Evolutionary conservation across 2,329 filamentous ascomycete genomes (phyloP).

Genomic region (Fusarium illudens): DNA sequence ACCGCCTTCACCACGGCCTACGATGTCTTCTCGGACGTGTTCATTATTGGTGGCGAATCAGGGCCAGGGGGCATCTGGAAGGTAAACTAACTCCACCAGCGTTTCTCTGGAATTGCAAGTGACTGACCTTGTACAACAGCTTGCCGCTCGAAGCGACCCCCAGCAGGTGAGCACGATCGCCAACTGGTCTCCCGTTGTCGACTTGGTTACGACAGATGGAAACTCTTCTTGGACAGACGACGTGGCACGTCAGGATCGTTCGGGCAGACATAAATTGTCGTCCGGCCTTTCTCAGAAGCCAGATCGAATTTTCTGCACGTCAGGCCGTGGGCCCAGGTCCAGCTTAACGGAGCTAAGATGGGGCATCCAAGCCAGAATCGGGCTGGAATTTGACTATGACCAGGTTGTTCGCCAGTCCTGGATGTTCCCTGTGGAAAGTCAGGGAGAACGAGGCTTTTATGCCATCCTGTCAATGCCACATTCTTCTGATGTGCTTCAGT

Average conservation of each 20-base stretch:
- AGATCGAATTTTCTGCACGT: constrained; percentile 72
- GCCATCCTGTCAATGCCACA: constrained; percentile 61
- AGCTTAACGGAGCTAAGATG: constrained; percentile 73
- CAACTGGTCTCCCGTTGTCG: constrained; percentile 70
- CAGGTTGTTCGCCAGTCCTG: constrained; percentile 62
- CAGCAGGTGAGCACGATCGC: constrained; percentile 60
- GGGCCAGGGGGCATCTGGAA: constrained; percentile 81
- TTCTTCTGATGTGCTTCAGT: constrained; percentile 56
- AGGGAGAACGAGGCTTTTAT: constrained; percentile 36
- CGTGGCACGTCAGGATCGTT: neutral
- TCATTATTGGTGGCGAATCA: constrained; percentile 80
- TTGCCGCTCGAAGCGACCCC: constrained; percentile 63
- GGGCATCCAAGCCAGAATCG: constrained; percentile 75
- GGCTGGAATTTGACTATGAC: constrained; percentile 62
- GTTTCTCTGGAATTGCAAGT: neutral
- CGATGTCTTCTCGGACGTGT: constrained; percentile 74
- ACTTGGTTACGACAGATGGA: constrained; percentile 59
- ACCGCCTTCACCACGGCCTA: constrained; percentile 82
- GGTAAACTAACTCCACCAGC: constrained; percentile 52
- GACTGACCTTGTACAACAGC: constrained; percentile 45
- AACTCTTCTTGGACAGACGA: constrained; percentile 39
- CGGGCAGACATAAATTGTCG: constrained; percentile 6
- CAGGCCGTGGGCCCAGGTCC: constrained; percentile 69
- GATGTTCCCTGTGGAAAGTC: constrained; percentile 52
- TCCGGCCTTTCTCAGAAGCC: constrained; percentile 43